Evolutionary conservation across 2,329 filamentous ascomycete genomes (phyloP), one percentile per base, ranked within the genome.

Genomic region (Phialemonium atrogriseum): DNA sequence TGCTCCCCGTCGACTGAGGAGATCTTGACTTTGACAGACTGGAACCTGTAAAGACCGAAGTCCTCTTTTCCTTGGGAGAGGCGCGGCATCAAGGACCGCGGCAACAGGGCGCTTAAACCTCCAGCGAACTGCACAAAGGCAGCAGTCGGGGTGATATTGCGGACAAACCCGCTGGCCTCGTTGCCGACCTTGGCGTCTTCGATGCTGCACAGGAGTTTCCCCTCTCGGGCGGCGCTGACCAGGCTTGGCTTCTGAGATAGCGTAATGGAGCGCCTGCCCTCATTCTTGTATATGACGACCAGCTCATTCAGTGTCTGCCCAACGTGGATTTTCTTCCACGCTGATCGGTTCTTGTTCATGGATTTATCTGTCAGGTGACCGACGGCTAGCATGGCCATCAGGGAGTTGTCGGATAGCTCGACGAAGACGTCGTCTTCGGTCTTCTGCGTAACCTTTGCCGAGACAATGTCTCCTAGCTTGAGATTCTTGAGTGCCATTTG

Each of bases 121-220:
- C 79, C 82, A 24, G 79, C 77, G 54, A 95, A 95, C 49, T 93
- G 81, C n/a, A 95, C 73, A 48, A 94, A 96, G 9, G 88, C 68
- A 25, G 84, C 86, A 7, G 81, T 84, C 3, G 74, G 62, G 0
- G 85, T 88, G 32, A 94, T 81, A 47, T 91, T 93, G 37, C 80
- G 79, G 16, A 98, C 77, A 46, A 89, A 94, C 5, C 88, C 89
- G 36, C 77, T 72, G 7, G 86, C 71, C 15, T 76, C 60, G 20
- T 73, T 68, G 18, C 83, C 83, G 41, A 81, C 70, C 41, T 77
- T 72, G 13, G 86, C 70, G 42, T 89, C 76, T 14, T 82, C 77
- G 34, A 91, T 80, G 25, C 60, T 71, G 12, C 68, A 69, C n/a
- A 93, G 66, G 10, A 96, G 68, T 32, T 70, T 75, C n/a, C 74